Percentiles rank a stretch among this genome's conserved stretches.
phyloP scores from a whole-genome alignment of 1,139 yeast genomes.

The Scheffersomyces segobiensis region DNA sequence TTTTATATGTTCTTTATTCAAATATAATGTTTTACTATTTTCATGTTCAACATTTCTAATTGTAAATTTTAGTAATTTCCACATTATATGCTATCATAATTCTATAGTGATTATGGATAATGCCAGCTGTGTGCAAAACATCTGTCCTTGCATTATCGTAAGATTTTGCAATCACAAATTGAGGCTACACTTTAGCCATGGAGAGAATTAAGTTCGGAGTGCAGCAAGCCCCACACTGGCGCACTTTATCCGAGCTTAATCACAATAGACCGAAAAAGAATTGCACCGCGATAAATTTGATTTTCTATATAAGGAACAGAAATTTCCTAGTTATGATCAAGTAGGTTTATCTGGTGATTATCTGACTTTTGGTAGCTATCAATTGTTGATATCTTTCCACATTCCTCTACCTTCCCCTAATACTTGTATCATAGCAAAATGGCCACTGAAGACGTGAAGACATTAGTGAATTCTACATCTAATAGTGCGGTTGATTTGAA shows the following conservation, averaged over 20 bases:
- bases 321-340: background rate
- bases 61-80: background rate
- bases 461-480: constrained; percentile 2
- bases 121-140: background rate
- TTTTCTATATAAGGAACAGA: background rate
- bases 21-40: background rate
- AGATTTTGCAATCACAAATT: background rate
- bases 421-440: background rate
- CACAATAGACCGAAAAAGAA: background rate
- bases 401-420: background rate
- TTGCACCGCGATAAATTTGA: background rate
- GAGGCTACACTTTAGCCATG: background rate
- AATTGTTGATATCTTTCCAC: background rate
- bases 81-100: background rate
- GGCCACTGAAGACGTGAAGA: constrained; percentile 4
- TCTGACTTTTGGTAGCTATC: background rate
- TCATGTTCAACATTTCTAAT: background rate
- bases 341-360: background rate
- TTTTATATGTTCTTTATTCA: background rate
- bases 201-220: background rate
- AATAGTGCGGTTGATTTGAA: constrained; percentile 1
- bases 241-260: background rate
- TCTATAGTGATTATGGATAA: background rate
- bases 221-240: background rate
- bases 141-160: background rate